Evolutionary conservation across 306 rosid species (phyloP).

Genomic region (Cicer pinnatifidum): DNA sequence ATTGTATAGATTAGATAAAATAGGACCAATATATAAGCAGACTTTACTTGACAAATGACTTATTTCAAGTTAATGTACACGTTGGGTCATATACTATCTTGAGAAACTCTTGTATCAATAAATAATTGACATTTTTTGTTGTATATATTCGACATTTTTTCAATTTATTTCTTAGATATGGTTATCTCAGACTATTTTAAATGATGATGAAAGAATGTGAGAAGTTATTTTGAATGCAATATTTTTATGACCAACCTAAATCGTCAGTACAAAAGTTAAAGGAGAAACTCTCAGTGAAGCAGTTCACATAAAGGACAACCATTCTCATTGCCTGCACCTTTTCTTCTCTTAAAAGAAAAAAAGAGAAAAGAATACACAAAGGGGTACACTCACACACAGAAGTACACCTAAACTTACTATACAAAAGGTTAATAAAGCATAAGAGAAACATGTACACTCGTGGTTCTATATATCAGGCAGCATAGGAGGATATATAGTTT

Average conservation of each 20-base stretch:
- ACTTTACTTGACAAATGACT: conserved; percentile 9
- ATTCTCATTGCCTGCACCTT: conserved; percentile 8
- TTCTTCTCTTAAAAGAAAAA: conserved; percentile 6
- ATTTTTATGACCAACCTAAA: neutral
- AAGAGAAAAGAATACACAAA: neutral
- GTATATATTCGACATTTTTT: neutral
- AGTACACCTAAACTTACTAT: neutral
- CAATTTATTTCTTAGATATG: neutral
- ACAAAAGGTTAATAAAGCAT: neutral
- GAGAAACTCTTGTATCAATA: neutral
- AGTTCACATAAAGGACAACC: neutral
- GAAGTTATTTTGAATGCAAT: neutral
- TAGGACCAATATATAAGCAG: neutral
- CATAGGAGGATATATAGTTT: conserved; percentile 36
- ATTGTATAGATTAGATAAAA: conserved; percentile 28
- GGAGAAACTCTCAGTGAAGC: neutral
- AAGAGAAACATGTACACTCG: neutral
- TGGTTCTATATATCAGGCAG: neutral
- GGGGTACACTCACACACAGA: neutral
- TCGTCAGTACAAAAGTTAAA: neutral
- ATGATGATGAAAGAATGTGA: neutral
- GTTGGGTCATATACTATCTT: conserved; percentile 1
- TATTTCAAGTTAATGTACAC: neutral
- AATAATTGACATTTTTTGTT: neutral
- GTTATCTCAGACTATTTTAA: neutral